Base-by-base conservation (phyloP, 192 early-diverging fungal genomes). In the Coemansia javaensis region DNA sequence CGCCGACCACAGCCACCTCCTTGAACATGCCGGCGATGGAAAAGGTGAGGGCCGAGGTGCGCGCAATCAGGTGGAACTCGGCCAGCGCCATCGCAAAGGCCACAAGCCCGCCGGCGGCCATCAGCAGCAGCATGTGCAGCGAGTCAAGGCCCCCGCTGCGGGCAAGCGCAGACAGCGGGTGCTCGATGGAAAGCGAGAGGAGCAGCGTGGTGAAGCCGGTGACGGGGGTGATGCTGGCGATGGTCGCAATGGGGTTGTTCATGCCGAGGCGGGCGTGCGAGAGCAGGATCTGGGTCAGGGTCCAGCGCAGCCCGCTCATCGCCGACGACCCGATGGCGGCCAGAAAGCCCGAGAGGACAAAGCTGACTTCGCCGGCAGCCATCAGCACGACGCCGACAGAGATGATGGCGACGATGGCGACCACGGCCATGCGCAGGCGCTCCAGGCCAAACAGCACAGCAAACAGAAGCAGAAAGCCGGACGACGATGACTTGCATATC, bases 371-470 rank as follows among this genome's bases (percentile, higher is more conserved):
- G 30, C 80, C 78, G 17, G 81, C 79, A 30, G 91, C 91, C 91
- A 93, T 94, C 47, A 97, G 75, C 38, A 88, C 60, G 5, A 97
- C 82, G 17, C 94, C 94, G 3, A 77, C 50, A 17, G 85, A 82
- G 38, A 97, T 93, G 2, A 91, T 77, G 5, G 78, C 53, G 50
- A 94, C 91, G 45, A 90, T 82, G 14, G 61, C 79, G 18, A 84
- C 75, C 15, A 94, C 69, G 34, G 57, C 77, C 68, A 81, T 80
- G 1, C 82, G 87, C 6, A 86, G 81, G 24, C 73, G 59, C 61
- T 97, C 94, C 50, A 97, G 75, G 11, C 80, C 78, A 76, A 97
- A 97, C 2, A 87, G 50, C 47, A 93, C 91, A 3, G 94, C 90
- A 66, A 97, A 97, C 13, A 97, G 49, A 21, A 97, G 78, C n/a